Base-by-base conservation (phyloP, 768 basidiomycete species). In the Termitomyces eurrhizus region DNA sequence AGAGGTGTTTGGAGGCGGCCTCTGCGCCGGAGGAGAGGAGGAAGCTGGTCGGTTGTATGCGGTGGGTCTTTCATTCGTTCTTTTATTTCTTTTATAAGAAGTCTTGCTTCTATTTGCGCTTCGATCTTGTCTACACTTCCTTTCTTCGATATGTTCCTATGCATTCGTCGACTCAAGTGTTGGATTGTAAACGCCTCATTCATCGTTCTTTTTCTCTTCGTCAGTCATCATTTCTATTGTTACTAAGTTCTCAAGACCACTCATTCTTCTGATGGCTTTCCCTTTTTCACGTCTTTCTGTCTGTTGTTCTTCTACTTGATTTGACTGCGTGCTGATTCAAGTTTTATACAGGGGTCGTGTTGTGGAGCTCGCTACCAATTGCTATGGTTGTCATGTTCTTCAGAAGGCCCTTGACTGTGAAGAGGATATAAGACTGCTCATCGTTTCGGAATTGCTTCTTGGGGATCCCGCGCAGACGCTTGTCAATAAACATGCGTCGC, bases 401-500 rank as follows among this genome's bases (percentile, higher is more conserved):
- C 92, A 94, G 69, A 93, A 94, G 72, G 92, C 92, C 21, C 83
- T 93, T 37, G 92, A 94, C 67, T 94, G 92, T 67, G 92, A 94
- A 65, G 92, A 94, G 72, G 92, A 93, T 58, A 86, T 93, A 46
- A 81, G 91, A 39, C 74, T 93, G 37, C 72, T 92, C 59, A 92
- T 94, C 60, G 92, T 94, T 24, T 89, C 89, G 3, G 92, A 94
- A 70, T 81, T 94, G 45, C 82, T 94, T 48, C 80, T 88, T 24
- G 89, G 90, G 2, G 92, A 94, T 69, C 92, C 92, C 8, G 90
- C 90, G 1, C 83, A 90, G 69, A 94, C 92, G 6, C 78, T 94
- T 33, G 88, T 93, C 8, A 93, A 93, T 72, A 94, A 94, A 71
- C 92, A 94, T 70, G 91, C 92, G 1, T 92, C 90, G 52, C 92